Evolutionary conservation across 257 asterid genomes (phyloP), one percentile per base, ranked within the genome.

Genomic region (Haberlea rhodopensis): DNA sequence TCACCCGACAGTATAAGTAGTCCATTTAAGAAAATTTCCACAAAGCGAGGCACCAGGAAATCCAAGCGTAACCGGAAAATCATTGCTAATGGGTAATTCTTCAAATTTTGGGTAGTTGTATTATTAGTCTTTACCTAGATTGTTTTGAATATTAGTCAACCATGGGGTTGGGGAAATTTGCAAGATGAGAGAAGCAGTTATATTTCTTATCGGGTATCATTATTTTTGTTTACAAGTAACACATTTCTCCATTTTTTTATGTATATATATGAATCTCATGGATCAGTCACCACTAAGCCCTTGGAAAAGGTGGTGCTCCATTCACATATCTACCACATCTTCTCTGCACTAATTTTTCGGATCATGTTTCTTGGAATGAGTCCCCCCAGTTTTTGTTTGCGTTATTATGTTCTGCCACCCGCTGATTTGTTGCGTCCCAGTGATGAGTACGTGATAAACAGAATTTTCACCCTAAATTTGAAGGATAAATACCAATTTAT

Each of bases 111-210:
- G 51, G 56, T 18, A 53, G 53, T 15, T 2, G 31, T 16, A 20
- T 48, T 71, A 34, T 48, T 60, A 37, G 32, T 40, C 66, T 54
- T 74, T 37, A 21, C 56, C 59, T 64, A 54, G 67, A 62, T 67
- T 19, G 10, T 29, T 69, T 57, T 28, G 18, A 62, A 32, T 45
- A 52, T 51, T 28, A 19, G 58, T 51, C 34, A 20, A 23, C 57
- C 31, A 22, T 66, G 77, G 79, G 72, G 75, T 29, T 68, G 51
- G 68, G 78, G 76, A 74, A 67, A 5, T 66, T 70, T 66, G 75
- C 67, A 53, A 65, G 76, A 63, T 73, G 77, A 76, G 83, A 68
- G 71, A 51, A 65, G 61, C 72, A 70, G 77, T 58, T 56, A 58
- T 56, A 31, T 31, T 73, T 71, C 45, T 43, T 37, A 68, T 57